Conservation (phyloP, 2,329 filamentous ascomycete species). For the Neofusicoccum ribis region DNA sequence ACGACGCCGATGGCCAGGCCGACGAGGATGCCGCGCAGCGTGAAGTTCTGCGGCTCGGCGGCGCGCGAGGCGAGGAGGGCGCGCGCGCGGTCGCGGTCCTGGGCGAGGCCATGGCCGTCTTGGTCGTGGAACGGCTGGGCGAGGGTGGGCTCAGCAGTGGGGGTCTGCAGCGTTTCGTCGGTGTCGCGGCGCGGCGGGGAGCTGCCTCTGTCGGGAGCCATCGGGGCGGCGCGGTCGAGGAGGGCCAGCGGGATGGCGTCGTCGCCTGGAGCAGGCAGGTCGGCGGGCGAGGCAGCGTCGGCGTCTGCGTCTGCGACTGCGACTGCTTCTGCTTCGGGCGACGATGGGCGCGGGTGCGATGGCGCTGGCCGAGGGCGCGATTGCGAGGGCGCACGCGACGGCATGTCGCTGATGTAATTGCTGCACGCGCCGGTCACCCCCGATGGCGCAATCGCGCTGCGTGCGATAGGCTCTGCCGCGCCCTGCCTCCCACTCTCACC, state of each 20-base stretch:
- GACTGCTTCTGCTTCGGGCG: too few relatives aligned
- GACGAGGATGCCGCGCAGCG: constrained; percentile 73
- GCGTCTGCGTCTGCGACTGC: too few relatives aligned
- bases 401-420: constrained; percentile 16
- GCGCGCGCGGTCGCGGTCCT: constrained; percentile 16
- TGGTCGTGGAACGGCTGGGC: not conserved
- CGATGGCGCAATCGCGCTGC: constrained; percentile 8
- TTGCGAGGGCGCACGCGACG: constrained; percentile 3
- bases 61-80: constrained; percentile 22
- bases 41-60: constrained; percentile 69
- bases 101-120: not conserved
- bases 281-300: not conserved
- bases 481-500: not conserved
- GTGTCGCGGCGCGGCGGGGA: not conserved
- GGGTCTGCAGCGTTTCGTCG: not conserved
- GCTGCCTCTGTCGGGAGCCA: constrained; percentile 38
- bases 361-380: not conserved
- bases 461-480: not conserved
- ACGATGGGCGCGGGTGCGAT: not conserved
- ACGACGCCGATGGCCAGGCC: constrained; percentile 83
- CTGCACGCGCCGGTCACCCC: constrained; percentile 6
- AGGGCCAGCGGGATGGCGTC: constrained; percentile 10
- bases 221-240: constrained; percentile 18
- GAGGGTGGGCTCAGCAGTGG: constrained; percentile 3
- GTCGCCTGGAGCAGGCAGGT: not conserved